These are phyloP conservation scores for Cardamine chenopodiifolia DNA, from an alignment of 345 rosid genomes.

Conservation along the genomic window DNA sequence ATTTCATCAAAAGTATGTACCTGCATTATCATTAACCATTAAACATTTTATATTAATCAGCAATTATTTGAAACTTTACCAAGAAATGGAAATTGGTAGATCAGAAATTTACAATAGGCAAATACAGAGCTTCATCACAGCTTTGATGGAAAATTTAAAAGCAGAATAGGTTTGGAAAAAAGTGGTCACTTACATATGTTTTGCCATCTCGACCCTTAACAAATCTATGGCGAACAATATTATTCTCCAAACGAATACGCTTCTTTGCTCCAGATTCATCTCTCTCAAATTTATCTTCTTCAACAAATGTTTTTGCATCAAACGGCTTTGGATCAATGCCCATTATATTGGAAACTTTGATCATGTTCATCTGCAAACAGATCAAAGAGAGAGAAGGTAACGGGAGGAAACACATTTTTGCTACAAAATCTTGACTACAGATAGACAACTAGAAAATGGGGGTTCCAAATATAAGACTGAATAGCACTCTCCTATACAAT, in stretches of 20 bases:
- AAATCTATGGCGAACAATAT: conserved; percentile 86
- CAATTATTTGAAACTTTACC: conserved; percentile 12
- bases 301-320: conserved; percentile 90
- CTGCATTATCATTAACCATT: conserved; percentile 1
- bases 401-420: conserved; percentile 10
- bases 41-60: not conserved
- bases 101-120: conserved; percentile 1
- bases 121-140: conserved; percentile 11
- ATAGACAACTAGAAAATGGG: conserved; percentile 15
- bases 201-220: conserved; percentile 72
- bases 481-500: conserved; percentile 21
- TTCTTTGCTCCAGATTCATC: conserved; percentile 82
- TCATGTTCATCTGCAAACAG: conserved; percentile 79
- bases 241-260: conserved; percentile 87
- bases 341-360: conserved; percentile 97
- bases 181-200: conserved; percentile 64
- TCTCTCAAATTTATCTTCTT: conserved; percentile 82
- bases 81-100: conserved; percentile 21
- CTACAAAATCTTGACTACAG: conserved; percentile 1
- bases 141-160: not conserved
- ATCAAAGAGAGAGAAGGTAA: conserved; percentile 13
- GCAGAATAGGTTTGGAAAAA: conserved; percentile 4
- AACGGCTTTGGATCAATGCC: conserved; percentile 92
- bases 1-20: conserved; percentile 1
- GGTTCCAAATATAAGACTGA: not conserved